phyloP scores from a whole-genome alignment of 179 eudicot species.

The Beta macrorhiza region DNA sequence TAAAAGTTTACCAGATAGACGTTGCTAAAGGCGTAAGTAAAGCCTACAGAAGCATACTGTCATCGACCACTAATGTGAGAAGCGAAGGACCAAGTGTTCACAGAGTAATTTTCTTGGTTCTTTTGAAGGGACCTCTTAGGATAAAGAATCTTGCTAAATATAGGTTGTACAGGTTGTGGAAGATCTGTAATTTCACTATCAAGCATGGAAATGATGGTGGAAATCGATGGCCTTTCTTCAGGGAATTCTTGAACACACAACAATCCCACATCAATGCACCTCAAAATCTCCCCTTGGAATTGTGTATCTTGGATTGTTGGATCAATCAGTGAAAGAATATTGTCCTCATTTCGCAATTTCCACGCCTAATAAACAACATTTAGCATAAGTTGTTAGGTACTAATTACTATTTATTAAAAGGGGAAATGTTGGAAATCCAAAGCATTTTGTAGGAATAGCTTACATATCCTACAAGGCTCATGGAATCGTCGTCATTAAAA shows the following conservation, averaged over 20 bases:
- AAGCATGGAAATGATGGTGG: constrained; percentile 33
- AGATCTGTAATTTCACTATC: constrained; percentile 30
- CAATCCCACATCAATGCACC: constrained; percentile 37
- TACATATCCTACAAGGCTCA: constrained; percentile 30
- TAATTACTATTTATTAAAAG: background rate
- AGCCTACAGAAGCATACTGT: background rate
- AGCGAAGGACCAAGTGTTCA: background rate
- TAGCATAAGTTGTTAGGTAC: background rate
- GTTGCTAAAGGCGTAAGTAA: background rate
- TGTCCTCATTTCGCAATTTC: constrained; percentile 38
- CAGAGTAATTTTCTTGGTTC: background rate
- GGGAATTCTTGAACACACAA: constrained; percentile 42
- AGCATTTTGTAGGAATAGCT: background rate
- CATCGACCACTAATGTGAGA: constrained; percentile 8
- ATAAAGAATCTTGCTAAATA: constrained; percentile 9
- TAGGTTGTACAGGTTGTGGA: constrained; percentile 38
- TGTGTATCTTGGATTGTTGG: constrained; percentile 19
- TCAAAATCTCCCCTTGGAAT: constrained; percentile 23
- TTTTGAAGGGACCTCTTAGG: background rate
- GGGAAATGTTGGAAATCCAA: background rate
- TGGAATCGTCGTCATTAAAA: constrained; percentile 22
- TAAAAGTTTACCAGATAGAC: background rate
- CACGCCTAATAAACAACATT: constrained; percentile 30
- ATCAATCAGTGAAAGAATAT: constrained; percentile 28
- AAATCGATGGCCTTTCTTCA: constrained; percentile 29